Percentiles rank a stretch among this genome's conserved stretches.
These are phyloP conservation scores for Zasmidium angulare DNA, from an alignment of 2,329 filamentous ascomycete genomes.

Conservation along the genomic window DNA sequence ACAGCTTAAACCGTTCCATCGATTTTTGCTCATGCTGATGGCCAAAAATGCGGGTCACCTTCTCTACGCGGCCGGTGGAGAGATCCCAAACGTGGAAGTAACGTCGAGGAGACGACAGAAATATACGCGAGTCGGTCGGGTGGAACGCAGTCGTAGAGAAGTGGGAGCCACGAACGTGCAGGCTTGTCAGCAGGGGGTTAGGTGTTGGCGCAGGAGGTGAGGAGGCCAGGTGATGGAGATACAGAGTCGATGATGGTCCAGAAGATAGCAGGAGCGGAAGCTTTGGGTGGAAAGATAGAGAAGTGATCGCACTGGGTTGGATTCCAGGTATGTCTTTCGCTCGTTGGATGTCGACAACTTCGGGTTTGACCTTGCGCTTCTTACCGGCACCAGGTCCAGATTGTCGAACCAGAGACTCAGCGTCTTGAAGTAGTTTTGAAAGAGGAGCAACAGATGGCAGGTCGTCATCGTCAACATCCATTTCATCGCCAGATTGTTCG, in stretches of 20 bases:
- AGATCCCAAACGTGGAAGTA: slow-evolving; percentile 97
- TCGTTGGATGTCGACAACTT: slow-evolving; percentile 86
- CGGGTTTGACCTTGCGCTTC: slow-evolving; percentile 74
- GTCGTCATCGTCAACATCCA: slow-evolving; percentile 57
- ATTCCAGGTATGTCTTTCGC: slow-evolving; percentile 79
- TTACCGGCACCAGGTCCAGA: slow-evolving; percentile 51
- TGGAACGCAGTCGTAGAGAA: slow-evolving; percentile 81
- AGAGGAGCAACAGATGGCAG: slow-evolving; percentile 70
- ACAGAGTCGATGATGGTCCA: slow-evolving; percentile 79
- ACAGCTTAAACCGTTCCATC: slow-evolving; percentile 89
- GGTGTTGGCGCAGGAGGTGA: slow-evolving; percentile 67
- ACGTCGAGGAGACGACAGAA: slow-evolving; percentile 81
- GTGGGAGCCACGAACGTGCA: slow-evolving; percentile 83
- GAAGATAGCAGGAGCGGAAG: slow-evolving; percentile 88
- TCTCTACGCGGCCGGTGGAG: slow-evolving; percentile 75
- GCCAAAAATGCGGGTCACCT: slow-evolving; percentile 72
- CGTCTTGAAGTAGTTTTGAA: slow-evolving; percentile 74
- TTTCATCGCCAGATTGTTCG: slow-evolving; percentile 48
- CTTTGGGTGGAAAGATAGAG: slow-evolving; percentile 83
- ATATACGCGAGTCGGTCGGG: slow-evolving; percentile 69
- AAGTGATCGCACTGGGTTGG: slow-evolving; percentile 75
- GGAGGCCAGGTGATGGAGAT: slow-evolving; percentile 83
- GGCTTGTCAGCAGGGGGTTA: slow-evolving; percentile 85
- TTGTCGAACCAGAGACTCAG: slow-evolving; percentile 61
- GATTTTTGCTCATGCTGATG: slow-evolving; percentile 78